phyloP scores from a whole-genome alignment of 2,329 filamentous ascomycete genomes.

The Aspergillus ibericus region DNA sequence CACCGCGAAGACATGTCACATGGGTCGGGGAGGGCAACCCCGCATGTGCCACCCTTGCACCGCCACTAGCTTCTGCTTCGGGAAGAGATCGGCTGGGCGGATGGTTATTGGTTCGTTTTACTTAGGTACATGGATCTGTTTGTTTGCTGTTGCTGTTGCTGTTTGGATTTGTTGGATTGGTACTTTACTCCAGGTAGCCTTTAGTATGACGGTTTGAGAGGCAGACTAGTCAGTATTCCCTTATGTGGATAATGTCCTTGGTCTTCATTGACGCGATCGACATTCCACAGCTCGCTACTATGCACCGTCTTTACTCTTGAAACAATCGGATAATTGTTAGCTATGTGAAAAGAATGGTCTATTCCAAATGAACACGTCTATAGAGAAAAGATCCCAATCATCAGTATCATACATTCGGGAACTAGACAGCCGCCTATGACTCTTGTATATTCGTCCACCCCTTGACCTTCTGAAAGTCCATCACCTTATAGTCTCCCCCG shows the following conservation, averaged over 20 bases:
- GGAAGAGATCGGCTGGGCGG: not conserved
- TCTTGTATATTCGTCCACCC: conserved; percentile 40
- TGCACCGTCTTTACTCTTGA: no score
- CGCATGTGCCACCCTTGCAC: not conserved
- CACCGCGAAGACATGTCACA: conserved; percentile 3
- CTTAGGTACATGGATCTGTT: not conserved
- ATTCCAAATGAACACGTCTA: no score
- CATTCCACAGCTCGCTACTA: no score
- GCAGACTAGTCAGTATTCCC: no score
- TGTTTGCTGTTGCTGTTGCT: not conserved
- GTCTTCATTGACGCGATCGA: no score
- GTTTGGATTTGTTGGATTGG: no score
- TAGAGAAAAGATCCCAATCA: no score
- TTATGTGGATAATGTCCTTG: no score
- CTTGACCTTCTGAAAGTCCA: conserved; percentile 48
- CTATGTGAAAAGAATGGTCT: no score
- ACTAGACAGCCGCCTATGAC: not conserved
- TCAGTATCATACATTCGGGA: not conserved
- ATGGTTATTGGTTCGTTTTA: not conserved
- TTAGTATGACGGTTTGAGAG: no score
- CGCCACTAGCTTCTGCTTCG: not conserved
- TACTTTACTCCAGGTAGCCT: no score
- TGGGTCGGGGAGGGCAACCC: not conserved
- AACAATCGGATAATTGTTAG: no score
- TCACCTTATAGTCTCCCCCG: conserved; percentile 50